phyloP scores from a whole-genome alignment of 2,329 filamentous ascomycete genomes.

The Phialemonium atrogriseum region DNA sequence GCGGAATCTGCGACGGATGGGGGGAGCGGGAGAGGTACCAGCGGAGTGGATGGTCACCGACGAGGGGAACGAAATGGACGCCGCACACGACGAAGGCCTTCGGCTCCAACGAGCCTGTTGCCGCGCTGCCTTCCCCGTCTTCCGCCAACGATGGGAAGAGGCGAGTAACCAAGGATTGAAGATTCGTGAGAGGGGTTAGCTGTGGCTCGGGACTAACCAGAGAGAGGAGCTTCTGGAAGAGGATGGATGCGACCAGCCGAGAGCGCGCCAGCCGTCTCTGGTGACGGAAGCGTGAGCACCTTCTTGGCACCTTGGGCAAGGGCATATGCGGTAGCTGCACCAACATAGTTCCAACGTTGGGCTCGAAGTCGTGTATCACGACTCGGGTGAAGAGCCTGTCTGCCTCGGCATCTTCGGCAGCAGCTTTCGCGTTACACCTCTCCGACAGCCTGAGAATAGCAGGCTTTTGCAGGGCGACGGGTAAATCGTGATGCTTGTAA shows the following conservation, averaged over 20 bases:
- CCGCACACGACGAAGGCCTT: conserved; percentile 36
- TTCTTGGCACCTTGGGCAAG: conserved; percentile 10
- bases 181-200: conserved; percentile 29
- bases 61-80: conserved; percentile 36
- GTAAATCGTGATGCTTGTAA: conserved; percentile 49
- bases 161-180: conserved; percentile 36
- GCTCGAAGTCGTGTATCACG: conserved; percentile 37
- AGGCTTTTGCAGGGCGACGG: conserved; percentile 58
- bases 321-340: conserved; percentile 33
- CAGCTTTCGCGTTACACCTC: conserved; percentile 36
- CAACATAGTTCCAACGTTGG: conserved; percentile 38
- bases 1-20: conserved; percentile 30
- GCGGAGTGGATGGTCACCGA: conserved; percentile 12
- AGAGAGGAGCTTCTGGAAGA: conserved; percentile 38
- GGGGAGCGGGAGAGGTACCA: conserved; percentile 41
- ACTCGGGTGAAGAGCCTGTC: conserved; percentile 43
- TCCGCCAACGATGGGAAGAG: conserved; percentile 37
- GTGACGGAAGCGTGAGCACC: conserved; percentile 13
- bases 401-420: conserved; percentile 41
- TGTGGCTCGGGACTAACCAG: conserved; percentile 42
- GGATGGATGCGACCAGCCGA: conserved; percentile 34
- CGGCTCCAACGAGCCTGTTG: conserved; percentile 5
- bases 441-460: conserved; percentile 54
- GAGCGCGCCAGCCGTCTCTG: conserved; percentile 24
- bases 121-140: background rate